Evolutionary conservation across 106 monocot species (phyloP).

Genomic region (Amphibolis antarctica): DNA sequence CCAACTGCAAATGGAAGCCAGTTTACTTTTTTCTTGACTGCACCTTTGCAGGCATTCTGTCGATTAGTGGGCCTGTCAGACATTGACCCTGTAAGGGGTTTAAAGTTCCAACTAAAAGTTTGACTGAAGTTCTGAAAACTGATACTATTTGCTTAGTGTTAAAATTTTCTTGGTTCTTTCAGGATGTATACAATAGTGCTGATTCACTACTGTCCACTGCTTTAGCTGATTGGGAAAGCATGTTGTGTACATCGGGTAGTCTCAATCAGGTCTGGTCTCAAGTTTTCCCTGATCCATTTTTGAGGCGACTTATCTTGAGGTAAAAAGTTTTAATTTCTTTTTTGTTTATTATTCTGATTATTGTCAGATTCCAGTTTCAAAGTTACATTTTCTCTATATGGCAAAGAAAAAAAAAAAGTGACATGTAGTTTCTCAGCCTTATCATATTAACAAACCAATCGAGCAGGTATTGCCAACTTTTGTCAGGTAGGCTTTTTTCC

Average conservation of each 20-base stretch:
- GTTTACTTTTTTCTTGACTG: slow-evolving; percentile 87
- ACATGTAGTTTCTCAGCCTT: too few species aligned
- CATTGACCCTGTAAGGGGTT: slow-evolving; percentile 39
- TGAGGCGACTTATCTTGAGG: slow-evolving; percentile 81
- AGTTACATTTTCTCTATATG: neutral
- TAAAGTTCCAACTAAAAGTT: neutral
- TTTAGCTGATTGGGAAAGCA: slow-evolving; percentile 73
- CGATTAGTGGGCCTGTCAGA: slow-evolving; percentile 55
- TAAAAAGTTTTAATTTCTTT: slow-evolving; percentile 13
- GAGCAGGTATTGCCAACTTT: too few species aligned
- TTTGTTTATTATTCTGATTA: neutral
- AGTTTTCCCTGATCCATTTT: slow-evolving; percentile 77
- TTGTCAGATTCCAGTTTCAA: neutral
- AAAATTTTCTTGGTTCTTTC: slow-evolving; percentile 16
- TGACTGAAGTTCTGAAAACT: slow-evolving; percentile 1
- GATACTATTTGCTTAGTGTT: slow-evolving; percentile 1
- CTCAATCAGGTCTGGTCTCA: slow-evolving; percentile 72
- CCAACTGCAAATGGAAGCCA: slow-evolving; percentile 42
- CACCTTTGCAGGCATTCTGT: slow-evolving; percentile 81
- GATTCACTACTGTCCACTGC: slow-evolving; percentile 58
- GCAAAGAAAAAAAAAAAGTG: too few species aligned
- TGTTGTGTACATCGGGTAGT: slow-evolving; percentile 54
- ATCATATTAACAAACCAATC: too few species aligned
- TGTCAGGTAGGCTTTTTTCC: too few species aligned
- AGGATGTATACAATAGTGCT: slow-evolving; percentile 42